These are phyloP conservation scores for Trypanosoma vivax DNA, from an alignment of 208 protist species.

Conservation along the genomic window DNA sequence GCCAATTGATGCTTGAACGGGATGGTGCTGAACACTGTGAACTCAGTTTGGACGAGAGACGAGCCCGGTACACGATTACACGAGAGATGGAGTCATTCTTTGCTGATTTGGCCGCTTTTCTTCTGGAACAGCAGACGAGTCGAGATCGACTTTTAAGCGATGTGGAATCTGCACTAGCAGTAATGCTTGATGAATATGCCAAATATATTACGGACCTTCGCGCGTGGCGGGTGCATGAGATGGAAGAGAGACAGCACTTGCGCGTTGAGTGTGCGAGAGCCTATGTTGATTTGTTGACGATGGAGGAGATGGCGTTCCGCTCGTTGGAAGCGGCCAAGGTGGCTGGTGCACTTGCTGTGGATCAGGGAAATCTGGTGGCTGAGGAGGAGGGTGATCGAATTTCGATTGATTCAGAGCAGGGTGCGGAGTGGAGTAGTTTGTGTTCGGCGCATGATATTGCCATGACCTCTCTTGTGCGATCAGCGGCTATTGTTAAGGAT, in stretches of 20 bases:
- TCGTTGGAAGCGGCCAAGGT: slow-evolving; percentile 14
- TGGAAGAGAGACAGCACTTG: slow-evolving; percentile 2
- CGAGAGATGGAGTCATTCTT: slow-evolving; percentile 35
- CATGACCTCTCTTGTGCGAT: slow-evolving; percentile 4
- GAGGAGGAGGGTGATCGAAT: slow-evolving; percentile 36
- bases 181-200: slow-evolving; percentile 8
- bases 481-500: neutral
- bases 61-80: slow-evolving; percentile 28
- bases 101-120: slow-evolving; percentile 16
- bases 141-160: slow-evolving; percentile 11
- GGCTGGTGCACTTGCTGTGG: slow-evolving; percentile 14
- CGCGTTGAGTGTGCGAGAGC: neutral
- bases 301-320: slow-evolving; percentile 17
- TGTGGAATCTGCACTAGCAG: slow-evolving; percentile 2
- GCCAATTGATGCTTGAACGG: slow-evolving; percentile 25
- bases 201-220: slow-evolving; percentile 1
- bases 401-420: slow-evolving; percentile 43
- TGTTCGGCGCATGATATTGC: slow-evolving; percentile 18
- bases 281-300: neutral
- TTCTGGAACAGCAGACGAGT: slow-evolving; percentile 6
- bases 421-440: slow-evolving; percentile 31
- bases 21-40: slow-evolving; percentile 41
- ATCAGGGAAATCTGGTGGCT: slow-evolving; percentile 27
- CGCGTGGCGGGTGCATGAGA: slow-evolving; percentile 1
- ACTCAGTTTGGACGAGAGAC: slow-evolving; percentile 30